These are phyloP conservation scores for Pontederia crassipes DNA, from an alignment of 176 grass and related monocot species.

Conservation along the genomic window DNA sequence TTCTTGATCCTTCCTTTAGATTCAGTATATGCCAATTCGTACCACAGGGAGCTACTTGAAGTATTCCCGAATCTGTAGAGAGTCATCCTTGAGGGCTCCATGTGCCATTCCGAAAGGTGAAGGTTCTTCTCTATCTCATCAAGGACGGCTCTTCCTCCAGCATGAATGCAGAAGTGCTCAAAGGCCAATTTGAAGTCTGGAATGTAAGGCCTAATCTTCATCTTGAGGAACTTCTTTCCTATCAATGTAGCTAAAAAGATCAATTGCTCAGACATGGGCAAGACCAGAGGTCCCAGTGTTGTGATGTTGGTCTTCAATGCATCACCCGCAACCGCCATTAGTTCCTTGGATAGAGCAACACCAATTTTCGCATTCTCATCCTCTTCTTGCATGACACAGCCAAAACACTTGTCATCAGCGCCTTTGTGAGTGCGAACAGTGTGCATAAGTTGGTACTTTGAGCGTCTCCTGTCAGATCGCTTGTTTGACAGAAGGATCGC, in stretches of 20 bases:
- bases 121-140: slow-evolving; percentile 4
- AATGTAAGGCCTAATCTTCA: slow-evolving; percentile 13
- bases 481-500: slow-evolving; percentile 9
- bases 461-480: background rate
- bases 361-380: background rate
- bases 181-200: slow-evolving; percentile 7
- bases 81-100: slow-evolving; percentile 4
- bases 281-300: slow-evolving; percentile 1
- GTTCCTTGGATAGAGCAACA: slow-evolving; percentile 3
- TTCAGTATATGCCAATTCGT: background rate
- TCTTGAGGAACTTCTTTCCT: slow-evolving; percentile 5
- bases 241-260: slow-evolving; percentile 6
- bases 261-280: slow-evolving; percentile 8
- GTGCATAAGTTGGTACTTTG: slow-evolving; percentile 13
- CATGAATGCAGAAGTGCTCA: slow-evolving; percentile 9
- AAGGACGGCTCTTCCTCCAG: background rate
- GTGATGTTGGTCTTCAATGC: slow-evolving; percentile 10
- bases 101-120: slow-evolving; percentile 4
- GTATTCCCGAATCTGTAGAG: slow-evolving; percentile 7
- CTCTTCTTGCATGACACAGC: slow-evolving; percentile 8
- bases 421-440: slow-evolving; percentile 7
- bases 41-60: slow-evolving; percentile 3
- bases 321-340: slow-evolving; percentile 6
- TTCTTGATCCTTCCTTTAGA: slow-evolving; percentile 3
- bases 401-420: slow-evolving; percentile 6